Percentiles rank a stretch among this genome's conserved stretches.
Evolutionary conservation across 495 filamentous ascomycete genomes (phyloP).

Genomic region (Parathielavia hyrcaniae): DNA sequence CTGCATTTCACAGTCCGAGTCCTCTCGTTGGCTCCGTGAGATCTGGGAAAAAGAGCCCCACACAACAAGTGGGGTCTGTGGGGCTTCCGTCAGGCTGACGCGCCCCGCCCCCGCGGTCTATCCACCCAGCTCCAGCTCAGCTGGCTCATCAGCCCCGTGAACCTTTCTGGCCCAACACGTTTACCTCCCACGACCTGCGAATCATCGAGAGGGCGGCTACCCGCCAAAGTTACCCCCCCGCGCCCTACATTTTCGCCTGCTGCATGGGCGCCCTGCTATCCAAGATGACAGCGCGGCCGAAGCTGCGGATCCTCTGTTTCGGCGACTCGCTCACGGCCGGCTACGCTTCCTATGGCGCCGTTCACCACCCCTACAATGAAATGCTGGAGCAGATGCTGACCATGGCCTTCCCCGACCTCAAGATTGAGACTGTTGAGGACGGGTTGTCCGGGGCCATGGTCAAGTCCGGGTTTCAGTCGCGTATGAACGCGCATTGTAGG

Average conservation of each 20-base stretch:
- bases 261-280: conserved; percentile 10
- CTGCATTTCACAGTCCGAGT: no score
- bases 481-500: conserved; percentile 45
- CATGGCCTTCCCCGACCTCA: conserved; percentile 35
- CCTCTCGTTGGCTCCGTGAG: no score
- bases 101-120: conserved; percentile 12
- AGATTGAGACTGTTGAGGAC: conserved; percentile 34
- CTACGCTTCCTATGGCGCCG: conserved; percentile 40
- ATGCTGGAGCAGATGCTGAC: conserved; percentile 36
- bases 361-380: conserved; percentile 48
- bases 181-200: background rate
- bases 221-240: background rate
- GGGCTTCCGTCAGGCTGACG: background rate
- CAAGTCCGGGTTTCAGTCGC: conserved; percentile 39
- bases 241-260: background rate
- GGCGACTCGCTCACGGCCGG: conserved; percentile 59
- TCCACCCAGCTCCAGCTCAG: conserved; percentile 3
- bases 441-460: conserved; percentile 51
- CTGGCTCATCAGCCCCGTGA: conserved; percentile 14
- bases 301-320: conserved; percentile 54
- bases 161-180: background rate
- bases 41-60: no score
- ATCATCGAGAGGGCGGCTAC: background rate
- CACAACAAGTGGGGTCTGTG: background rate
- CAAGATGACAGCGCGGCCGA: conserved; percentile 21